phyloP scores from a whole-genome alignment of 352 stramenopile species.

The Pythium oligandrum region DNA sequence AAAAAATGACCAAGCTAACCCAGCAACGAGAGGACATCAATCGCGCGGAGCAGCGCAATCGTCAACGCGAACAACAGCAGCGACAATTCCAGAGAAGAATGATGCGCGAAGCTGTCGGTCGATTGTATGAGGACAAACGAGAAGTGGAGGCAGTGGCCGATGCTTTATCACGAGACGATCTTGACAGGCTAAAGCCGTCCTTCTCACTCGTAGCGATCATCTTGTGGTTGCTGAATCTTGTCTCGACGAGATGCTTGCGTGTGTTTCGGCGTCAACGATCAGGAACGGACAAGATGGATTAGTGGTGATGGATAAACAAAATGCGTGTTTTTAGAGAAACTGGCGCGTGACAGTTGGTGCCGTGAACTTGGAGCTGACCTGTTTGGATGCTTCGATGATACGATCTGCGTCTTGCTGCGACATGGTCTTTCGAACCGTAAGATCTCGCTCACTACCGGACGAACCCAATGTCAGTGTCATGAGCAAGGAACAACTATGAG shows the following conservation, averaged over 20 bases:
- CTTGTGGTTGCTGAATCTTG: too few relatives aligned
- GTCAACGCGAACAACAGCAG: slow-evolving; percentile 25
- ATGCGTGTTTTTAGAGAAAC: slow-evolving; percentile 49
- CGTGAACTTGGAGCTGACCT: slow-evolving; percentile 86
- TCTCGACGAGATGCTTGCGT: too few relatives aligned
- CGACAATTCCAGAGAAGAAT: slow-evolving; percentile 65
- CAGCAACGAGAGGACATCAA: slow-evolving; percentile 48
- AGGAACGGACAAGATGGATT: too few relatives aligned
- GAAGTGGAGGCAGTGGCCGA: slow-evolving; percentile 12
- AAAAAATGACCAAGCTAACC: slow-evolving; percentile 22
- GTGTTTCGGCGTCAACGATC: too few relatives aligned
- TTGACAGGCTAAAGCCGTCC: too few relatives aligned
- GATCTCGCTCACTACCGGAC: slow-evolving; percentile 56
- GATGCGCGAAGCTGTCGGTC: slow-evolving; percentile 66
- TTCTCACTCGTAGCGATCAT: too few relatives aligned
- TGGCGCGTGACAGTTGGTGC: slow-evolving; percentile 74
- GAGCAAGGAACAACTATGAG: neutral
- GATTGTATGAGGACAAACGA: slow-evolving; percentile 69
- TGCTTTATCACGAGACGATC: too few relatives aligned
- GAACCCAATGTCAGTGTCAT: slow-evolving; percentile 1
- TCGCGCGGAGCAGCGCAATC: slow-evolving; percentile 36
- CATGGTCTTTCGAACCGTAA: slow-evolving; percentile 54
- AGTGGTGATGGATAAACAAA: too few relatives aligned
- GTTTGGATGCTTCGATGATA: slow-evolving; percentile 70
- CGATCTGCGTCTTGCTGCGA: slow-evolving; percentile 58